Evolutionary conservation across 1,139 yeast species (phyloP).

Genomic region (Saccharomyces hybrid): DNA sequence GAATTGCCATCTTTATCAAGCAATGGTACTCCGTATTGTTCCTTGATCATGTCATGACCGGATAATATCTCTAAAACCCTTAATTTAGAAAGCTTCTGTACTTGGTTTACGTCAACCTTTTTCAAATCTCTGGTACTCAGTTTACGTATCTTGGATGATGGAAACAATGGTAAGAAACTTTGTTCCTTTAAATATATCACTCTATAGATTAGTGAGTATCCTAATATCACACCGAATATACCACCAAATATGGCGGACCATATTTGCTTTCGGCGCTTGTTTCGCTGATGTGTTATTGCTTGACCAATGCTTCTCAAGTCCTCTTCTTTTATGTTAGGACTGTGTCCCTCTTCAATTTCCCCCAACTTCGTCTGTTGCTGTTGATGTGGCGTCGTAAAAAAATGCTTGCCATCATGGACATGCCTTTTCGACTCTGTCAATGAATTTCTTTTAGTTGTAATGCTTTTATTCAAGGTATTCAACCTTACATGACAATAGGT

Average conservation of each 20-base stretch:
- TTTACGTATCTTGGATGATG: conserved; percentile 22
- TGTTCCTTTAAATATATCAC: conserved; percentile 22
- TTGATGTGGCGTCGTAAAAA: conserved; percentile 9
- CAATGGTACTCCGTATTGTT: conserved; percentile 29
- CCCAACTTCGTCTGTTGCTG: not conserved
- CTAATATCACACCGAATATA: conserved; percentile 19
- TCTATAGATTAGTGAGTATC: conserved; percentile 26
- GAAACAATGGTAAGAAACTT: conserved; percentile 25
- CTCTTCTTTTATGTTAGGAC: not conserved
- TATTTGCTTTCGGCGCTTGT: conserved; percentile 12
- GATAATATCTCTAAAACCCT: conserved; percentile 23
- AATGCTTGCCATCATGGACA: conserved; percentile 10
- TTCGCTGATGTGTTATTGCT: conserved; percentile 16
- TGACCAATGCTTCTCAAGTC: conserved; percentile 11
- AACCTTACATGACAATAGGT: not conserved
- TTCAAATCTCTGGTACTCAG: conserved; percentile 20
- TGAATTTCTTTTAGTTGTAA: not conserved
- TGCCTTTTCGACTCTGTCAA: not conserved
- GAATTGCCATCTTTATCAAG: conserved; percentile 15
- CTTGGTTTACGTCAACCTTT: conserved; percentile 17
- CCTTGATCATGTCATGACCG: conserved; percentile 28
- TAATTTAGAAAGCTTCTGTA: conserved; percentile 17
- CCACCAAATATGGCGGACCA: conserved; percentile 11
- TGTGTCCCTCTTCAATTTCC: not conserved
- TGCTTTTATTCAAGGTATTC: not conserved